These are phyloP conservation scores for Solanum chilense DNA, from an alignment of 257 asterid species.

Conservation along the genomic window DNA sequence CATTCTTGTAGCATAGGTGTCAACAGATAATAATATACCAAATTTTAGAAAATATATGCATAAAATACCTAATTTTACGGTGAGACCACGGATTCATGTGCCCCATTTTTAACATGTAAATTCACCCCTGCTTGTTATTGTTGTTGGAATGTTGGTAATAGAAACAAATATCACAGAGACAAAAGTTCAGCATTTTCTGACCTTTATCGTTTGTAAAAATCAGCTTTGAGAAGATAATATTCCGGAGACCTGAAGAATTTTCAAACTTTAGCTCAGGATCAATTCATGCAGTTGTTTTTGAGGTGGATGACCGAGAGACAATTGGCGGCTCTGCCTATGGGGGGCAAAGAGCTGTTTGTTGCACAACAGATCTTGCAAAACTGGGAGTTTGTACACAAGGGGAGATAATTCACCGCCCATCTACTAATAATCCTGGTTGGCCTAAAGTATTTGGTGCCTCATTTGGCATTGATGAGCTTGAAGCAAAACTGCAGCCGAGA, in stretches of 20 bases:
- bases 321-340: conserved; percentile 98
- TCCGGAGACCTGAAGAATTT: conserved; percentile 60
- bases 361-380: conserved; percentile 83
- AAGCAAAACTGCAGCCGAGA: conserved; percentile 42
- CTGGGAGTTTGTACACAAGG: conserved; percentile 87
- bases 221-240: conserved; percentile 73
- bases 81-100: not conserved
- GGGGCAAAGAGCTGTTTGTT: conserved; percentile 93
- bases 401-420: conserved; percentile 68
- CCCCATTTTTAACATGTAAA: not conserved
- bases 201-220: not conserved
- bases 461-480: conserved; percentile 44
- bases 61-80: not conserved
- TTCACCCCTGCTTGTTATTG: not conserved
- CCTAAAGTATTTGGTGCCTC: conserved; percentile 68
- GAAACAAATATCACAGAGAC: not conserved
- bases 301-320: conserved; percentile 80
- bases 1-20: not conserved
- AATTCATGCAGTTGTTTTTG: conserved; percentile 65
- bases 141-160: not conserved
- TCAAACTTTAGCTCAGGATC: conserved; percentile 69
- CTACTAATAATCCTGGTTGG: conserved; percentile 71
- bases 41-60: not conserved
- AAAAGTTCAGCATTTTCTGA: not conserved
- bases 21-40: not conserved